Evolutionary conservation across 2,329 filamentous ascomycete species (phyloP).

Genomic region (Fusarium sp.): DNA sequence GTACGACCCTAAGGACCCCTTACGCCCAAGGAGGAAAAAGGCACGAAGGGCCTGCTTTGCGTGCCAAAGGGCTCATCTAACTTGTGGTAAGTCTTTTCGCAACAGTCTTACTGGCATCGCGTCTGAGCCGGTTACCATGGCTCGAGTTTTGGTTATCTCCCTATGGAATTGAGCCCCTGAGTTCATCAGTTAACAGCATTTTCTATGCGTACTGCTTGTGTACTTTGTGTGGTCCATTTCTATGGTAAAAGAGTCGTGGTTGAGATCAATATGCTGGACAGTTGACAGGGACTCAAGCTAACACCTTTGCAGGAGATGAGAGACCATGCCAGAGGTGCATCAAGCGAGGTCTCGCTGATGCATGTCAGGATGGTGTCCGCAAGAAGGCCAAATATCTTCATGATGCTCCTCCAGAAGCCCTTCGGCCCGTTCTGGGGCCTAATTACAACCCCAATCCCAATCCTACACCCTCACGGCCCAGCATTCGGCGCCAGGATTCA

Average conservation of each 20-base stretch:
- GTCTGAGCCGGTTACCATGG: slow-evolving; percentile 13
- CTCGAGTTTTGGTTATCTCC: slow-evolving; percentile 11
- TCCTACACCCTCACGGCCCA: slow-evolving; percentile 61
- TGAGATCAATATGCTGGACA: slow-evolving; percentile 15
- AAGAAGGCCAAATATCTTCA: slow-evolving; percentile 99
- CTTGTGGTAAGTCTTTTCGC: slow-evolving; percentile 83
- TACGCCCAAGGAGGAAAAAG: slow-evolving; percentile 93
- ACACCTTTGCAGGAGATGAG: slow-evolving; percentile 80
- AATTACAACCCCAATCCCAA: slow-evolving; percentile 72
- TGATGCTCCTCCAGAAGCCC: slow-evolving; percentile 89
- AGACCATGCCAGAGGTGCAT: slow-evolving; percentile 94
- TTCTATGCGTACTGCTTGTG: slow-evolving; percentile 11
- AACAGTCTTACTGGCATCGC: slow-evolving; percentile 7
- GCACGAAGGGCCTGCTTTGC: slow-evolving; percentile 95
- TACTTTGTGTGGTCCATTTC: slow-evolving; percentile 1
- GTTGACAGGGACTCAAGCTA: slow-evolving; percentile 28
- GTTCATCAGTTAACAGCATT: slow-evolving; percentile 7
- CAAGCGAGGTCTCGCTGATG: slow-evolving; percentile 90
- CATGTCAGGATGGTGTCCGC: slow-evolving; percentile 94
- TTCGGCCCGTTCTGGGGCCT: slow-evolving; percentile 85
- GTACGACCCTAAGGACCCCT: slow-evolving; percentile 88
- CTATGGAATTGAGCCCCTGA: slow-evolving; percentile 33
- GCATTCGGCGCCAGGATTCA: slow-evolving; percentile 63
- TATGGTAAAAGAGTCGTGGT: slow-evolving; percentile 3
- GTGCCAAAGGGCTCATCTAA: slow-evolving; percentile 96